These are phyloP conservation scores for Scutellaria minor DNA, from an alignment of 257 asterid genomes.

Conservation along the genomic window DNA sequence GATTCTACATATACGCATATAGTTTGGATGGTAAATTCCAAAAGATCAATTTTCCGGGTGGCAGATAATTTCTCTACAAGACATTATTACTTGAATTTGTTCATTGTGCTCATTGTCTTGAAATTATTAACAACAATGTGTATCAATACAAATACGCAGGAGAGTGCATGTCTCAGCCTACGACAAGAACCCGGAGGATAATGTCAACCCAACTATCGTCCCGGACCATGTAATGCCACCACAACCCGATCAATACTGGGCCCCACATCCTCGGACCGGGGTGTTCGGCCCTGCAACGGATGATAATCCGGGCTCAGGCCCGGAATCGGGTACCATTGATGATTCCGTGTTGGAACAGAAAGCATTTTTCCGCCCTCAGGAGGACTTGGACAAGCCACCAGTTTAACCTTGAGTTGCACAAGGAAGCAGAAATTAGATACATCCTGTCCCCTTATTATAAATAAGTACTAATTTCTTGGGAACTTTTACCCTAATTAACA, in stretches of 20 bases:
- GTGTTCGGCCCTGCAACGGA: slow-evolving; percentile 76
- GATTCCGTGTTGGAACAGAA: slow-evolving; percentile 77
- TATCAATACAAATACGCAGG: slow-evolving; percentile 41
- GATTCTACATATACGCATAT: too few species aligned
- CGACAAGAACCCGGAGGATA: slow-evolving; percentile 84
- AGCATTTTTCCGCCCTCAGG: slow-evolving; percentile 79
- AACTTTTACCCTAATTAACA: background rate
- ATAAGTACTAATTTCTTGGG: slow-evolving; percentile 19
- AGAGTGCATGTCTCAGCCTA: slow-evolving; percentile 75
- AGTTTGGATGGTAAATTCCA: background rate
- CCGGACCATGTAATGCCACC: slow-evolving; percentile 66
- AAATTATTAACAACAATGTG: background rate
- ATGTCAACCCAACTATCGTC: slow-evolving; percentile 47
- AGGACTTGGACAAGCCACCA: slow-evolving; percentile 80
- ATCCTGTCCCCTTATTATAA: slow-evolving; percentile 19
- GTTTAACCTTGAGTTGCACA: slow-evolving; percentile 48
- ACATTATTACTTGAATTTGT: background rate
- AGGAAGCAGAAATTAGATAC: background rate
- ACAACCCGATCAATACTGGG: slow-evolving; percentile 64
- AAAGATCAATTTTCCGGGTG: background rate
- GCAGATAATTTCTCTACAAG: background rate
- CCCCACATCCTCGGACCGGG: slow-evolving; percentile 85
- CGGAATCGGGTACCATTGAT: slow-evolving; percentile 21
- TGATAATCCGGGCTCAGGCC: slow-evolving; percentile 32
- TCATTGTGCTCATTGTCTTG: slow-evolving; percentile 1